A percentile compares a stretch with the other conserved stretches of the same genome.
Evolutionary conservation across 805 yeast species (phyloP).

Genomic region (Debaryomyces castellii): DNA sequence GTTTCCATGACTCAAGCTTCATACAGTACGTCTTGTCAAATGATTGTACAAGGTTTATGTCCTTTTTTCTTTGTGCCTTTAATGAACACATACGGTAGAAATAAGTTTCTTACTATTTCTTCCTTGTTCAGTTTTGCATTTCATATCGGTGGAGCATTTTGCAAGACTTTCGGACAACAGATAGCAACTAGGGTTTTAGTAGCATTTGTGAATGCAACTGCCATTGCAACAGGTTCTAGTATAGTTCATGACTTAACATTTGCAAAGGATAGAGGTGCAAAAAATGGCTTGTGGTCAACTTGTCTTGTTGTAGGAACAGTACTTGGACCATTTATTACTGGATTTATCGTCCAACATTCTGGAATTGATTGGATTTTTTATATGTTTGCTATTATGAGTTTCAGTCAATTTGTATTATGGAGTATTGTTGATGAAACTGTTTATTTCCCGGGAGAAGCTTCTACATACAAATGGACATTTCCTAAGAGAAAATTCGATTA

Average conservation of each 20-base stretch:
- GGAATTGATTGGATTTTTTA: conserved; percentile 11
- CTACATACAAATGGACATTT: conserved; percentile 4
- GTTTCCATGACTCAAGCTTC: conserved; percentile 7
- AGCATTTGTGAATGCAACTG: conserved; percentile 11
- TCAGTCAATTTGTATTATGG: conserved; percentile 10
- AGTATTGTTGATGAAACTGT: conserved; percentile 10
- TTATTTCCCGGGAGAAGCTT: conserved; percentile 4
- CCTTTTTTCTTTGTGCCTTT: conserved; percentile 13
- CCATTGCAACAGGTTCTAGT: conserved; percentile 12
- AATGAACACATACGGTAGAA: conserved; percentile 15
- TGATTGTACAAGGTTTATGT: conserved; percentile 6
- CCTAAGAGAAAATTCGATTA: conserved; percentile 4
- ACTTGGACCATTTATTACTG: conserved; percentile 15
- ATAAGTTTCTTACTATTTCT: conserved; percentile 8
- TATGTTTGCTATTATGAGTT: conserved; percentile 14
- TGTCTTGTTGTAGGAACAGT: conserved; percentile 13
- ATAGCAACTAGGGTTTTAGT: conserved; percentile 13
- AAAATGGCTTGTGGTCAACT: conserved; percentile 15
- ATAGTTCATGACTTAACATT: conserved; percentile 14
- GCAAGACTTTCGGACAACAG: conserved; percentile 9
- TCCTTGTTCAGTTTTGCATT: conserved; percentile 9
- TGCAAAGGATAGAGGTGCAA: conserved; percentile 12
- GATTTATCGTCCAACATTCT: conserved; percentile 10
- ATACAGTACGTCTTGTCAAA: conserved; percentile 9
- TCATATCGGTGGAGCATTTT: conserved; percentile 12